Base-by-base conservation (phyloP, 2,329 filamentous ascomycete genomes). In the Ophiostoma triangulosporum region DNA sequence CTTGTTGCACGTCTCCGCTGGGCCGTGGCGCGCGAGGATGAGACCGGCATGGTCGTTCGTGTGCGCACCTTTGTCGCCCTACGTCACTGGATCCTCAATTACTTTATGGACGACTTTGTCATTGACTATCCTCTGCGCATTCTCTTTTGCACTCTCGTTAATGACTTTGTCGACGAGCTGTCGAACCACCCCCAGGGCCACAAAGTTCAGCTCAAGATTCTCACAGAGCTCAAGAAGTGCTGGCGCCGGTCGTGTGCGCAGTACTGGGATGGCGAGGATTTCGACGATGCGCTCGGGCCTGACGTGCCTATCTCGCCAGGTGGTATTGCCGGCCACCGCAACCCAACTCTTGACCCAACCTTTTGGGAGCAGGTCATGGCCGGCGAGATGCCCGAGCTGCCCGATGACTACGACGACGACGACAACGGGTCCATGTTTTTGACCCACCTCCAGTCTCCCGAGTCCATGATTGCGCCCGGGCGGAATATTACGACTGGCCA, bases 51-150 rank as follows among this genome's bases (percentile, higher is more conserved):
- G 64, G 88, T 98, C 51, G 93, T 96, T n/a, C 81, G 91, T 50
- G 94, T 98, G 15, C 81, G 93, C 40, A 94, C 90, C 0, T 98
- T 97, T 70, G 93, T 96, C 26, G 93, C 93, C 7, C 75, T 97
- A 45, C 82, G 93, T 54, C 93, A 98, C 67, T 98, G 93, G 93
- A 90, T 97, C 54, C 70, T 98, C 57, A 98, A 98, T 66, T 98
- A 98, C 67, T 98, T 97, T 60, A 77, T 87, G 53, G 93, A 98
- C 64, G 93, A 98, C 64, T 98, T 95, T 65, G 80, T 94, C 38
- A 69, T 84, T 24, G 81, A 90, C 64, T 83, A 84, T 63, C 72
- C 78, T 45, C 73, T 97, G 31, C 83, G 91, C 8, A 72, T 78
- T 5, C 78, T 80, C 15, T 96, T 96, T 64, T 96, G 91, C 68